These are phyloP conservation scores for Colletotrichum sp. DNA, from an alignment of 2,329 filamentous ascomycete genomes.

Conservation along the genomic window DNA sequence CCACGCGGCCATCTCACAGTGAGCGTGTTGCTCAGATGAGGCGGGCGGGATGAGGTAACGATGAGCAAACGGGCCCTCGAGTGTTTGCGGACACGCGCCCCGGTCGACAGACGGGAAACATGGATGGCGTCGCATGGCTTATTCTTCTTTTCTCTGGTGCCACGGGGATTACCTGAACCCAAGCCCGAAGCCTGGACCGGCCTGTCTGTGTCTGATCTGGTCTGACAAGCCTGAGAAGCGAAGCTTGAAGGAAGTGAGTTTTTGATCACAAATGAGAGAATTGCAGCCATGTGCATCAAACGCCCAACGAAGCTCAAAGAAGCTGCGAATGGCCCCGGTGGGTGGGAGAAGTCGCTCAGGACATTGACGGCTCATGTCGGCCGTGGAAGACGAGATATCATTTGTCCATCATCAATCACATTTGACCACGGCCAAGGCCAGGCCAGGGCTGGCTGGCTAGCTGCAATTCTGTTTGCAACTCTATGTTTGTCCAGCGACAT, in stretches of 20 bases:
- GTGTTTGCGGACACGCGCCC: neutral
- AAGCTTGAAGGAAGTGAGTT: neutral
- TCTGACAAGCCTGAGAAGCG: neutral
- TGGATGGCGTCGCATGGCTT: neutral
- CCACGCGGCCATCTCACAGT: neutral
- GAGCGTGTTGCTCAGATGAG: neutral
- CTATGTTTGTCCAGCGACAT: neutral
- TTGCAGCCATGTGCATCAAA: neutral
- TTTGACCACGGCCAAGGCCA: neutral
- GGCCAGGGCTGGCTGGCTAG: neutral
- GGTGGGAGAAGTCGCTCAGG: neutral
- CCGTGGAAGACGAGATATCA: neutral
- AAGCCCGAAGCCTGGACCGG: neutral
- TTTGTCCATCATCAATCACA: conserved; percentile 19
- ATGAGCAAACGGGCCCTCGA: neutral
- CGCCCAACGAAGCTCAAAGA: neutral
- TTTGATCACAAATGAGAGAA: conserved; percentile 12
- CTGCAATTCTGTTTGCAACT: neutral
- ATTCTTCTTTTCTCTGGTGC: neutral
- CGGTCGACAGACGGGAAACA: neutral
- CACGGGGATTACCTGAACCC: neutral
- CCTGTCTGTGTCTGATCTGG: neutral
- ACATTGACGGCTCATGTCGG: neutral
- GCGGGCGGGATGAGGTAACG: neutral
- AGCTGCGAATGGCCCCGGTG: neutral